phyloP scores from a whole-genome alignment of 2,329 filamentous ascomycete species.

The Colletotrichum viniferum region DNA sequence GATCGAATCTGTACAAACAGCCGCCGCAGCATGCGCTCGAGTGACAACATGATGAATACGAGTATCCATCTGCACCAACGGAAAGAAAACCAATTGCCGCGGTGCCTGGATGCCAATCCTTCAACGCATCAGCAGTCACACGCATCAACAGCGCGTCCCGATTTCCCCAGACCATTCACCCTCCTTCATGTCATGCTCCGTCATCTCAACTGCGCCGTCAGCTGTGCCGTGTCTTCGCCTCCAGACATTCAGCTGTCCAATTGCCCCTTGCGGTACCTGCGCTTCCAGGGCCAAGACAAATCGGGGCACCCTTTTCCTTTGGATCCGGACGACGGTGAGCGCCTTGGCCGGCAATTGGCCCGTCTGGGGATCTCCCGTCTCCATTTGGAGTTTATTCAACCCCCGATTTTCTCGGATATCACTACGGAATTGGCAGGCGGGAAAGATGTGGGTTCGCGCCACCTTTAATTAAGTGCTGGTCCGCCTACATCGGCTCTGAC shows the following conservation, averaged over 20 bases:
- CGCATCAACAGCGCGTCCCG: background rate
- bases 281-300: background rate
- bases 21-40: background rate
- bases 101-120: background rate
- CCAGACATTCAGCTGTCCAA: background rate
- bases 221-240: background rate
- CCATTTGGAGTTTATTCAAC: conserved; percentile 8
- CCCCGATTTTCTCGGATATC: conserved; percentile 2
- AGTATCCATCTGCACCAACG: background rate
- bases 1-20: background rate
- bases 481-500: background rate
- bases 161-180: background rate
- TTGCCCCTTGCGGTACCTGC: background rate
- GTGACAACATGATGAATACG: background rate
- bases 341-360: conserved; percentile 3
- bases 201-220: background rate
- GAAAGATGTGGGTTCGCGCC: background rate
- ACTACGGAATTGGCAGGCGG: conserved; percentile 9
- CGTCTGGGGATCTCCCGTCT: conserved; percentile 7
- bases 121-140: background rate
- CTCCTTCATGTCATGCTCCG: background rate
- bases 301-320: background rate
- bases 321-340: background rate
- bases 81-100: background rate
- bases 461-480: background rate